Conservation (phyloP, 202 grass and related monocot species). For the Schoenoplectus tabernaemontani region DNA sequence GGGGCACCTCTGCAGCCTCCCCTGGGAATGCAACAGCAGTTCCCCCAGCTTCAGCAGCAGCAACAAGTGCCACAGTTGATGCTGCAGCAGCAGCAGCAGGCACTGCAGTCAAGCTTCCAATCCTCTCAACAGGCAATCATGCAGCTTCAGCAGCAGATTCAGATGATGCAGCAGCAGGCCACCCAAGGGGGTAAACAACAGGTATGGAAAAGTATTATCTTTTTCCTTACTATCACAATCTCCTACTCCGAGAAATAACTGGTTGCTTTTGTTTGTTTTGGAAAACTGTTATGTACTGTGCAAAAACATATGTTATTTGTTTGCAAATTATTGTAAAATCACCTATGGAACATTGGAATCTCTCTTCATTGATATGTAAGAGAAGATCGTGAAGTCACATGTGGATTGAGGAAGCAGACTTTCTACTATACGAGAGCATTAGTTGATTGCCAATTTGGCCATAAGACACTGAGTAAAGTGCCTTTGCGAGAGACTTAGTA, state of each 20-base stretch:
- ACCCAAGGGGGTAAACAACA: slow-evolving; percentile 56
- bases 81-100: slow-evolving; percentile 81
- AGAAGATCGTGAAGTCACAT: background rate
- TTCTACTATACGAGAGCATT: background rate
- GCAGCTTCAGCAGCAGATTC: slow-evolving; percentile 91
- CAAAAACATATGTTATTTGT: background rate
- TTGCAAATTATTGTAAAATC: background rate
- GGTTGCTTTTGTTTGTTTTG: too few species aligned
- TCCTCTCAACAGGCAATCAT: slow-evolving; percentile 96
- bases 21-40: slow-evolving; percentile 44
- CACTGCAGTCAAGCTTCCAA: slow-evolving; percentile 94
- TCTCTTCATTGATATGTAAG: background rate
- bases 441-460: background rate
- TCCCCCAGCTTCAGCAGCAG: slow-evolving; percentile 70
- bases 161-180: slow-evolving; percentile 73
- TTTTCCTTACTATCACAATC: background rate
- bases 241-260: too few species aligned
- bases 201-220: slow-evolving; percentile 32
- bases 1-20: too few species aligned
- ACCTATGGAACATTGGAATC: background rate
- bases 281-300: too few species aligned
- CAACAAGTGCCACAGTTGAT: slow-evolving; percentile 80
- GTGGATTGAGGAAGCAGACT: background rate
- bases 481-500: background rate
- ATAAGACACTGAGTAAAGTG: background rate